Conservation (phyloP, 352 stramenopile genomes). For the Phytophthora boehmeriae region DNA sequence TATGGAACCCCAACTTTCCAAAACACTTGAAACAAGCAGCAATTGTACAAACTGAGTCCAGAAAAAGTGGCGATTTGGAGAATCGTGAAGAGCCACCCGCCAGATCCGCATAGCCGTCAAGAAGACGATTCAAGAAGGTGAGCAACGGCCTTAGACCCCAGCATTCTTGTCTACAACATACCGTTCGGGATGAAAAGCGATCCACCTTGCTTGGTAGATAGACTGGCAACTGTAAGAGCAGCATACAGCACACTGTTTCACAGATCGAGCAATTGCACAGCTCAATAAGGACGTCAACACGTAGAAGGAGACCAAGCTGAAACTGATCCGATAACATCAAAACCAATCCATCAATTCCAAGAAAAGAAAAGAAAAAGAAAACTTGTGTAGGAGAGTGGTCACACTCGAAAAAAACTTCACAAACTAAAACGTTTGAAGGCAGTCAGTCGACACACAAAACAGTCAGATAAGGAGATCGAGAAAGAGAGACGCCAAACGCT, state of each 20-base stretch:
- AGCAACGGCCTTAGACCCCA: background rate
- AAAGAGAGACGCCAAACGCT: conserved; percentile 40
- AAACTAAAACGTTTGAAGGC: conserved; percentile 36
- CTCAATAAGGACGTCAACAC: conserved; percentile 57
- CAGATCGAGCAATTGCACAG: conserved; percentile 47
- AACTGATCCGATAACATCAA: conserved; percentile 79
- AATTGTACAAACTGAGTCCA: conserved; percentile 69
- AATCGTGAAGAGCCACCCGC: conserved; percentile 72
- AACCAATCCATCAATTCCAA: too few species aligned
- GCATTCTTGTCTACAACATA: conserved; percentile 11
- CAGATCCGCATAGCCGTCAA: conserved; percentile 67
- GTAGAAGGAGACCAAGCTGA: conserved; percentile 75
- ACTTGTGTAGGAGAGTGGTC: conserved; percentile 30
- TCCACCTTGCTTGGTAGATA: conserved; percentile 47
- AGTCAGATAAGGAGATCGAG: background rate
- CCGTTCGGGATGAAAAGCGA: conserved; percentile 78
- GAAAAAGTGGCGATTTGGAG: conserved; percentile 84
- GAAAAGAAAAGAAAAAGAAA: too few species aligned
- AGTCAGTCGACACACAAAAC: background rate
- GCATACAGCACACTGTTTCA: conserved; percentile 68
- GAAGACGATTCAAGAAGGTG: conserved; percentile 39
- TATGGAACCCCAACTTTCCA: background rate
- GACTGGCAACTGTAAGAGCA: conserved; percentile 69
- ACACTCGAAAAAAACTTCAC: conserved; percentile 63
- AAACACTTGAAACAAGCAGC: background rate